Conservation (phyloP, 306 rosid species). For the Delonix regia region DNA sequence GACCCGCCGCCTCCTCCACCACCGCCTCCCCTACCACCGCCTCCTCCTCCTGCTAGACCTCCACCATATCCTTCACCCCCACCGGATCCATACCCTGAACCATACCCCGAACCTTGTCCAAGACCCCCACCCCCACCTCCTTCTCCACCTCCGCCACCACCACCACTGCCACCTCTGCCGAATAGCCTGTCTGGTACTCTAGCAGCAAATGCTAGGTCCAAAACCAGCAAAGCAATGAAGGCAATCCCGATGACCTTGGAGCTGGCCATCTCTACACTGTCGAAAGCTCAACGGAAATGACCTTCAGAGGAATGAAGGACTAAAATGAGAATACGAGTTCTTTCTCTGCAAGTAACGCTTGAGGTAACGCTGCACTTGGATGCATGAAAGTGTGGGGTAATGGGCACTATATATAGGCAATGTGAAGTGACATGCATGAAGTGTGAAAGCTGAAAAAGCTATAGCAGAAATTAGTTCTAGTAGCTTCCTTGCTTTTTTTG, state of each 20-base stretch:
- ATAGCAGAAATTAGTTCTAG: slow-evolving; percentile 39
- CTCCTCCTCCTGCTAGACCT: not conserved
- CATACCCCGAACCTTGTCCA: not conserved
- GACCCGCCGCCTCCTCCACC: slow-evolving; percentile 4
- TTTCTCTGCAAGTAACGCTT: not conserved
- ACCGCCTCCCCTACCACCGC: not conserved
- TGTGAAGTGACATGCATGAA: not conserved
- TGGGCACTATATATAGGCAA: slow-evolving; percentile 60
- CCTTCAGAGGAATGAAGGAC: not conserved
- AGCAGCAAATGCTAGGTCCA: slow-evolving; percentile 53
- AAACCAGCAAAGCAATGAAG: slow-evolving; percentile 51
- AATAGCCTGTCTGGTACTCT: slow-evolving; percentile 12
- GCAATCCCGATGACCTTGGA: slow-evolving; percentile 43
- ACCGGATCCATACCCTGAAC: not conserved
- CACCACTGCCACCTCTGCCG: not conserved
- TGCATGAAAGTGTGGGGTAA: slow-evolving; percentile 31
- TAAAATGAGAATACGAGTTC: not conserved
- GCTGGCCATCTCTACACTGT: slow-evolving; percentile 39
- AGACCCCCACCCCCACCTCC: not conserved
- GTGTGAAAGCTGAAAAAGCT: not conserved
- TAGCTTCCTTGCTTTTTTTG: slow-evolving; percentile 41
- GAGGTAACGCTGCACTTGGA: slow-evolving; percentile 4
- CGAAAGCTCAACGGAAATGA: not conserved
- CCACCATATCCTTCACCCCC: not conserved
- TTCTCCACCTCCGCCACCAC: not conserved